Evolutionary conservation across 2,329 filamentous ascomycete species (phyloP), one percentile per base, ranked within the genome.

Genomic region (Plenodomus lindquistii): DNA sequence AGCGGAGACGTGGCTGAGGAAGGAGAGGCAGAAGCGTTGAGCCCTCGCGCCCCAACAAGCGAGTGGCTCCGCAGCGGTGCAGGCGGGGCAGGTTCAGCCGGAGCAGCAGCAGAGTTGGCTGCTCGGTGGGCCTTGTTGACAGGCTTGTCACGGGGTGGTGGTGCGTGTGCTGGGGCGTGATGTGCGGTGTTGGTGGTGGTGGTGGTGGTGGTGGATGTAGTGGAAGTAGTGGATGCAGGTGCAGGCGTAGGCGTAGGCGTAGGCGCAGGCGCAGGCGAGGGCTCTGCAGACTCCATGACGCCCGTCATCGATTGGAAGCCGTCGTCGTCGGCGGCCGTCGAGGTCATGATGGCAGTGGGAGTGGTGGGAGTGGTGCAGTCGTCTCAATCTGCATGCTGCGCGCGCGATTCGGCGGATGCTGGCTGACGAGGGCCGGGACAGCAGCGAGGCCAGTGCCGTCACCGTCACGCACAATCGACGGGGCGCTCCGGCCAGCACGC

Each of bases 1-100:
- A 70, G 63, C 31, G 77, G 77, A 52, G 76, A 79, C 46, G 66
- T 67, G 42, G 67, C 62, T 7, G 68, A 64, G 27, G 76, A 76
- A 17, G 73, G 66, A 37, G 66, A 65, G 55, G 50, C 62, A n/a
- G 68, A 65, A 50, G 56, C 52, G 56, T 63, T 65, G 37, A 67
- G 56, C 18, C 66, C 61, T 31, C 65, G 66, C 39, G 59, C 53
- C 18, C 60, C 60, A 39, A 55, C 62, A 43, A 66, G 61, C 18
- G 60, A 50, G 24, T 64, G 62, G 40, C 59, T 57, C 21, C 60
- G 65, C 58, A 60, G 62, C 42, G 62, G 40, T 15, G 58, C 50
- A 20, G 52, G 3, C 17, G 52, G 22, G 24, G 27, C 52, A 48
- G 39, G 47, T n/a, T 62, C 55, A 45, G 58, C 27, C 5, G 54